A percentile compares a stretch with the other conserved stretches of the same genome.
Conservation (phyloP, 2,329 filamentous ascomycete species). For the Cladorrhinum sp. region DNA sequence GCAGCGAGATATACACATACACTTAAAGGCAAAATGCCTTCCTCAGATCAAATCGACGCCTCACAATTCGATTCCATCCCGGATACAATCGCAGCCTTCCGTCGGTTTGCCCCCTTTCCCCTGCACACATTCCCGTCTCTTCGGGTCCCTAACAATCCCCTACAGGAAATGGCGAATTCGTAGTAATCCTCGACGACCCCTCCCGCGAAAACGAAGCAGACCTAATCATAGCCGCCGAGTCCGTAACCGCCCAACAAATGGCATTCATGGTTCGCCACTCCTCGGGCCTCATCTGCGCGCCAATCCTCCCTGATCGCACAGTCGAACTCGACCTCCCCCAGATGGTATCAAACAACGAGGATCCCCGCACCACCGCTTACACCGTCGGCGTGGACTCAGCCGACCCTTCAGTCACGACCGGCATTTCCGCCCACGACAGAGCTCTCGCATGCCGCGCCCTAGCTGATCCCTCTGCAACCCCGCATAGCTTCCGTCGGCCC, state of each 20-base stretch:
- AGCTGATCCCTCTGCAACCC: slow-evolving; percentile 59
- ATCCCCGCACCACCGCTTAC: slow-evolving; percentile 90
- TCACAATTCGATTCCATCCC: slow-evolving; percentile 63
- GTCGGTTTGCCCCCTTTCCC: slow-evolving; percentile 41
- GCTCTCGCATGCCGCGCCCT: slow-evolving; percentile 76
- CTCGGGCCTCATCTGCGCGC: slow-evolving; percentile 87
- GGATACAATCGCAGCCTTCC: slow-evolving; percentile 61
- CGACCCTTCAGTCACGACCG: slow-evolving; percentile 72
- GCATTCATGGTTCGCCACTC: slow-evolving; percentile 93
- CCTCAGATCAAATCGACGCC: slow-evolving; percentile 44
- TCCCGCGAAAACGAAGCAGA: slow-evolving; percentile 97
- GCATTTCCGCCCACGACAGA: slow-evolving; percentile 86
- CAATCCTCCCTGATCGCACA: slow-evolving; percentile 68
- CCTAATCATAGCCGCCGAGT: slow-evolving; percentile 86
- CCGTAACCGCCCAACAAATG: slow-evolving; percentile 85
- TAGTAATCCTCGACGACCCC: slow-evolving; percentile 90
- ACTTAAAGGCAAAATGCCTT: slow-evolving; percentile 43
- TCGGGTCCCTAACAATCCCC: too few relatives aligned
- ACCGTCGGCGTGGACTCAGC: slow-evolving; percentile 83
- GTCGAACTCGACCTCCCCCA: slow-evolving; percentile 73
- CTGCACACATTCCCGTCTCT: too few relatives aligned
- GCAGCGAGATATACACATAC: neutral
- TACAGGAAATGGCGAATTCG: slow-evolving; percentile 80
- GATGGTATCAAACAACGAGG: slow-evolving; percentile 75
- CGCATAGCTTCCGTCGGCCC: slow-evolving; percentile 69